Evolutionary conservation across 148 eudicot genomes (phyloP).

Genomic region (Amaranthus cruentus): DNA sequence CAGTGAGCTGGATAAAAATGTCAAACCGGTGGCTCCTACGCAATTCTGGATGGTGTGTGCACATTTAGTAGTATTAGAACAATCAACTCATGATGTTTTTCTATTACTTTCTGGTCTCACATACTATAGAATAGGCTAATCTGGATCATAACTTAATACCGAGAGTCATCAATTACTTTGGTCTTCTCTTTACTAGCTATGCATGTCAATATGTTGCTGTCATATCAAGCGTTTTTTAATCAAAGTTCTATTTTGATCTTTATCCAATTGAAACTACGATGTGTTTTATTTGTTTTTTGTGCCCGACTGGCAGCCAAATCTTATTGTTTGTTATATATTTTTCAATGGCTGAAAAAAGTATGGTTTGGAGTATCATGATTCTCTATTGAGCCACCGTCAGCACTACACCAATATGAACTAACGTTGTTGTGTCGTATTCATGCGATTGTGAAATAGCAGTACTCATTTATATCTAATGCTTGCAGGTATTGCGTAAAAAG

Average conservation of each 20-base stretch:
- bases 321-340: neutral
- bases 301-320: neutral
- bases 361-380: neutral
- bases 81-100: neutral
- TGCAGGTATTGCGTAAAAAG: slow-evolving; percentile 81
- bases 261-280: neutral
- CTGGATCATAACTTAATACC: neutral
- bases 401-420: neutral
- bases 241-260: neutral
- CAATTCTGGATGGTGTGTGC: slow-evolving; percentile 83
- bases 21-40: slow-evolving; percentile 86
- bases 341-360: neutral
- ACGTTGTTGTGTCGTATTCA: neutral
- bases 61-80: neutral
- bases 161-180: neutral
- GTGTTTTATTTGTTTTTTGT: neutral
- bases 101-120: neutral
- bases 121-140: slow-evolving; percentile 2
- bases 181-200: neutral
- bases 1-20: slow-evolving; percentile 83
- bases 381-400: neutral
- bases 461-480: neutral
- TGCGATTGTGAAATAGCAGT: neutral
- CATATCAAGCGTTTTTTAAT: neutral
- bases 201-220: neutral